Conservation (phyloP, 2,329 filamentous ascomycete genomes). For the Pseudogymnoascus sp. region DNA sequence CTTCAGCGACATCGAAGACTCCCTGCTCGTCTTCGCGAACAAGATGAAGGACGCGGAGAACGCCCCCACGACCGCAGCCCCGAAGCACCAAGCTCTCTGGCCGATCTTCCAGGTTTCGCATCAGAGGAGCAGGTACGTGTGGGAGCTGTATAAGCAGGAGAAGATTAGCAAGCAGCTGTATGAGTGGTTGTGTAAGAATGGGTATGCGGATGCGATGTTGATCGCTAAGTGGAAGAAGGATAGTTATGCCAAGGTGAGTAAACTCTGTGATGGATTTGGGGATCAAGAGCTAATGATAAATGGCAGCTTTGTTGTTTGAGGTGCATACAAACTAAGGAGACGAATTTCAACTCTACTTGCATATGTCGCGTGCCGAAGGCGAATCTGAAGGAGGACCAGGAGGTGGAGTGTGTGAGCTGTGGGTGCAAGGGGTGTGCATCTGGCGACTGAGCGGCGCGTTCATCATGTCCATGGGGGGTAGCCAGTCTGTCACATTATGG, state of each 20-base stretch:
- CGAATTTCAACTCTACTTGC: slow-evolving; percentile 95
- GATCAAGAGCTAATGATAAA: not conserved
- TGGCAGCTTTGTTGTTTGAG: slow-evolving; percentile 78
- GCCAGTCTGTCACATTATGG: not conserved
- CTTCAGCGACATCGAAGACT: slow-evolving; percentile 82
- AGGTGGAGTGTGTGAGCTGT: slow-evolving; percentile 89
- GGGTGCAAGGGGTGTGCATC: slow-evolving; percentile 88
- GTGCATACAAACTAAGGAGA: slow-evolving; percentile 99
- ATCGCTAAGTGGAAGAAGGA: slow-evolving; percentile 99
- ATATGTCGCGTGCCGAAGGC: slow-evolving; percentile 91
- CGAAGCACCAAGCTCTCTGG: slow-evolving; percentile 87
- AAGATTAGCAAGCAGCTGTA: slow-evolving; percentile 88
- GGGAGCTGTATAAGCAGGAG: slow-evolving; percentile 95
- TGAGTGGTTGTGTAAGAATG: slow-evolving; percentile 94
- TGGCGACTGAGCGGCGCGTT: slow-evolving; percentile 50
- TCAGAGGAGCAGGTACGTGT: slow-evolving; percentile 85
- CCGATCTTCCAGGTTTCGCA: slow-evolving; percentile 96
- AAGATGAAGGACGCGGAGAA: slow-evolving; percentile 96
- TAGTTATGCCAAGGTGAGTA: slow-evolving; percentile 85
- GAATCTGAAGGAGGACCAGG: slow-evolving; percentile 81
- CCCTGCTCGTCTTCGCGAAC: slow-evolving; percentile 75
- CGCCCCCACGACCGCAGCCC: slow-evolving; percentile 68
- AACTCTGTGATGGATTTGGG: slow-evolving; percentile 11
- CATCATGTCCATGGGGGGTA: not conserved
- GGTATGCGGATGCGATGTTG: slow-evolving; percentile 86